phyloP scores from a whole-genome alignment of 371 early-diverging fungal species.

The Phascolomyces articulosus region DNA sequence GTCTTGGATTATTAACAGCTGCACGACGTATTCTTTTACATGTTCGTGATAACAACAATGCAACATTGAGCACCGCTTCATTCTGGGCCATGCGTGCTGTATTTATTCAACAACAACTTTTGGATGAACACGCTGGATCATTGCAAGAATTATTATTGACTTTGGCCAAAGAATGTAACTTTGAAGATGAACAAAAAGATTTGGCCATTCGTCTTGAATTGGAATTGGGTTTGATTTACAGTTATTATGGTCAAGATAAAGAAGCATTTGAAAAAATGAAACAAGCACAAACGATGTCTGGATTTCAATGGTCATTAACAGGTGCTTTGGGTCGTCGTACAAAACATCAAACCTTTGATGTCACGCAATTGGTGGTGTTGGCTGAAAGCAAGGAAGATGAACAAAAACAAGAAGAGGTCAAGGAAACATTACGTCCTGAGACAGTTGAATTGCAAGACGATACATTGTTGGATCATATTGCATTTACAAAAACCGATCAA shows the following conservation, averaged over 20 bases:
- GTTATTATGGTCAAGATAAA: conserved; percentile 75
- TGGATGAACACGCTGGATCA: conserved; percentile 85
- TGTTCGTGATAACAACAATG: conserved; percentile 14
- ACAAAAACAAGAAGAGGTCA: conserved; percentile 36
- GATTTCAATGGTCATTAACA: conserved; percentile 82
- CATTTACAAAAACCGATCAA: conserved; percentile 54
- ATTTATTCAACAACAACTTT: conserved; percentile 81
- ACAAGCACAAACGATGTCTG: conserved; percentile 77
- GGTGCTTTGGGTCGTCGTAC: conserved; percentile 93
- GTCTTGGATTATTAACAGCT: conserved; percentile 68
- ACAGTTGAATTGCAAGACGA: conserved; percentile 88
- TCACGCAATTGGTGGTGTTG: conserved; percentile 88
- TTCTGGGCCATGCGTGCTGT: conserved; percentile 84
- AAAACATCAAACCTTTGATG: conserved; percentile 87
- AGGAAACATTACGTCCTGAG: conserved; percentile 53
- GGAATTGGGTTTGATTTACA: conserved; percentile 78
- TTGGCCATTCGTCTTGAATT: conserved; percentile 70
- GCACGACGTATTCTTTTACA: conserved; percentile 68
- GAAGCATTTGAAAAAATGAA: conserved; percentile 70
- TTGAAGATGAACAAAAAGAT: conserved; percentile 21
- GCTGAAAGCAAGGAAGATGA: conserved; percentile 65
- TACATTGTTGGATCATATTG: conserved; percentile 82
- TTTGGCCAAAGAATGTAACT: conserved; percentile 3
- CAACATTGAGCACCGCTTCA: conserved; percentile 27
- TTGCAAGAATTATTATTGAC: conserved; percentile 54